These are phyloP conservation scores for Phytophthora fragariae DNA, from an alignment of 352 stramenopile species.

Conservation along the genomic window DNA sequence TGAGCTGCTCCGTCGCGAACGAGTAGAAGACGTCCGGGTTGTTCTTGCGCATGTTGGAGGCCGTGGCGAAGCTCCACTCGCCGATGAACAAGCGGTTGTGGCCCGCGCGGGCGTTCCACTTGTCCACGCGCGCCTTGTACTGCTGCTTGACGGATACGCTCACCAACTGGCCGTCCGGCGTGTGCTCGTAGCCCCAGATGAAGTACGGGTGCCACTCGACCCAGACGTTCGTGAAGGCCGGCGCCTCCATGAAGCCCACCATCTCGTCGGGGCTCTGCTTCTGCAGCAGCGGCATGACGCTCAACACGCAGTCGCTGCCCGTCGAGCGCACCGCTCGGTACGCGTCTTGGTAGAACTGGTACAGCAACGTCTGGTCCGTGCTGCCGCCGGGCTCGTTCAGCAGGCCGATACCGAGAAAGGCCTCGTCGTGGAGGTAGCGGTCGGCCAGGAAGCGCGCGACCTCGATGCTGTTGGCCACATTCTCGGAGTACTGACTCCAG, in stretches of 20 bases:
- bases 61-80: constrained; percentile 63
- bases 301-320: constrained; percentile 74
- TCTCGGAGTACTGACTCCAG: constrained; percentile 70
- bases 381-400: constrained; percentile 71
- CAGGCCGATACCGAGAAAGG: constrained; percentile 77
- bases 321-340: constrained; percentile 65
- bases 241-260: constrained; percentile 60
- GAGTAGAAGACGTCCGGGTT: constrained; percentile 51
- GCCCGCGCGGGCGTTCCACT: constrained; percentile 42
- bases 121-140: constrained; percentile 38
- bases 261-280: constrained; percentile 68
- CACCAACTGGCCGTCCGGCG: constrained; percentile 57
- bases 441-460: constrained; percentile 59
- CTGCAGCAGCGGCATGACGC: constrained; percentile 63
- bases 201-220: constrained; percentile 87
- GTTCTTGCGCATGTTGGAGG: constrained; percentile 55
- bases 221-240: constrained; percentile 77
- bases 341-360: constrained; percentile 79
- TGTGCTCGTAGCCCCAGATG: constrained; percentile 79
- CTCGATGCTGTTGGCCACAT: constrained; percentile 67
- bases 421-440: constrained; percentile 67
- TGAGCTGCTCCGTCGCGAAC: constrained; percentile 58
- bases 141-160: constrained; percentile 40
- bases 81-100: constrained; percentile 65
- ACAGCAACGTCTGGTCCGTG: constrained; percentile 58